A percentile compares a stretch with the other conserved stretches of the same genome.
These are phyloP conservation scores for Borovskyia barvae DNA, from an alignment of 208 protist genomes.

Conservation along the genomic window DNA sequence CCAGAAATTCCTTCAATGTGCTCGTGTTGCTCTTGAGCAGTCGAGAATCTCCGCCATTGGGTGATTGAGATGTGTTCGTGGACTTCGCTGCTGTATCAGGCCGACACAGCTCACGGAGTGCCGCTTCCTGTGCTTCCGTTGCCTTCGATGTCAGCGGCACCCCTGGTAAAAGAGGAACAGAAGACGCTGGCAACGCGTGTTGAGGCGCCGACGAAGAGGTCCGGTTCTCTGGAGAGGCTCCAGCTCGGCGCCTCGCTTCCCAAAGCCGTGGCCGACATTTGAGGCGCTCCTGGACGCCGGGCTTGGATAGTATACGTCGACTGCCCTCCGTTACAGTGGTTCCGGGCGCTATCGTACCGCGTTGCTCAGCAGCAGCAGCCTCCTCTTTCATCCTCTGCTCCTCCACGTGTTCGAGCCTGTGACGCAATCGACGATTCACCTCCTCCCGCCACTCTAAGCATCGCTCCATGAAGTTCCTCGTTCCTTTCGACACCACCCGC, in stretches of 20 bases:
- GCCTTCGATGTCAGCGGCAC: conserved; percentile 25
- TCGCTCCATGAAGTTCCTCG: conserved; percentile 52
- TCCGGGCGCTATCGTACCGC: conserved; percentile 6
- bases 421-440: conserved; percentile 18
- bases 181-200: neutral
- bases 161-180: neutral
- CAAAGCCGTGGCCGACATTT: conserved; percentile 26
- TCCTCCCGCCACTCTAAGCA: conserved; percentile 60
- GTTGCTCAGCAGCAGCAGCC: conserved; percentile 10
- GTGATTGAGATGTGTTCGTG: neutral
- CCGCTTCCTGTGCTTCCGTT: conserved; percentile 19
- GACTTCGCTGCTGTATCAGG: neutral
- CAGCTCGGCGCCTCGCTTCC: conserved; percentile 11
- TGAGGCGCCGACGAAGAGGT: neutral
- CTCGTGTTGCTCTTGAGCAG: neutral
- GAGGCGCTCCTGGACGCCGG: conserved; percentile 19
- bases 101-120: conserved; percentile 2
- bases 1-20: conserved; percentile 25
- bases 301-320: conserved; percentile 16
- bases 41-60: neutral
- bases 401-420: conserved; percentile 35
- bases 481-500: conserved; percentile 33
- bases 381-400: conserved; percentile 16
- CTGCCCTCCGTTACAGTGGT: conserved; percentile 14
- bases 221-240: neutral